Conservation (phyloP, 345 rosid genomes). For the Rhodomyrtus tomentosa region DNA sequence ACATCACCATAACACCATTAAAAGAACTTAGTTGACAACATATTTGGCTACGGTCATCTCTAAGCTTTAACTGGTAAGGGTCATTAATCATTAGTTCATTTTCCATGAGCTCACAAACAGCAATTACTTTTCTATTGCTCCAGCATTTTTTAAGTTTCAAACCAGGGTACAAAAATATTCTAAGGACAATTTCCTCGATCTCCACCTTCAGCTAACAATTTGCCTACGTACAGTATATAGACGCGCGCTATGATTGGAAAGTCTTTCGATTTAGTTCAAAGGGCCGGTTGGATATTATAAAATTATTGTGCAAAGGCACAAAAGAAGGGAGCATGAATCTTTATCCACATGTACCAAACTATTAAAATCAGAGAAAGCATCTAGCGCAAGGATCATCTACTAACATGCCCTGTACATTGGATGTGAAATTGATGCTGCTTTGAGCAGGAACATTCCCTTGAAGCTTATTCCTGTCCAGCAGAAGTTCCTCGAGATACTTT, state of each 20-base stretch:
- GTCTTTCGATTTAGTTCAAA: not conserved
- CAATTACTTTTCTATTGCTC: not conserved
- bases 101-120: not conserved
- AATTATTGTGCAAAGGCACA: not conserved
- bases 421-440: slow-evolving; percentile 13
- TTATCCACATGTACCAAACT: not conserved
- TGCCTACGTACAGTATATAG: not conserved
- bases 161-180: not conserved
- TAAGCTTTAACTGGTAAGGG: not conserved
- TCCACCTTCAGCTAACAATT: not conserved
- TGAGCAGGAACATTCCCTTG: slow-evolving; percentile 69
- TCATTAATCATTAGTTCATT: not conserved
- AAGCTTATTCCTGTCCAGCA: slow-evolving; percentile 78
- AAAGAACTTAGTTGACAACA: not conserved
- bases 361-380: not conserved
- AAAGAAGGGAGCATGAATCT: not conserved
- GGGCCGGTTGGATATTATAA: not conserved
- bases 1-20: not conserved
- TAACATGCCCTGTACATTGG: slow-evolving; percentile 39
- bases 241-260: not conserved
- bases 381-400: slow-evolving; percentile 6
- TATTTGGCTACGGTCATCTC: not conserved
- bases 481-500: slow-evolving; percentile 66
- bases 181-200: not conserved
- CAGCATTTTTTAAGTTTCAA: not conserved